A percentile compares a stretch with the other conserved stretches of the same genome.
phyloP scores from a whole-genome alignment of 2,329 filamentous ascomycete species.

The Penicillium hesseltinei region DNA sequence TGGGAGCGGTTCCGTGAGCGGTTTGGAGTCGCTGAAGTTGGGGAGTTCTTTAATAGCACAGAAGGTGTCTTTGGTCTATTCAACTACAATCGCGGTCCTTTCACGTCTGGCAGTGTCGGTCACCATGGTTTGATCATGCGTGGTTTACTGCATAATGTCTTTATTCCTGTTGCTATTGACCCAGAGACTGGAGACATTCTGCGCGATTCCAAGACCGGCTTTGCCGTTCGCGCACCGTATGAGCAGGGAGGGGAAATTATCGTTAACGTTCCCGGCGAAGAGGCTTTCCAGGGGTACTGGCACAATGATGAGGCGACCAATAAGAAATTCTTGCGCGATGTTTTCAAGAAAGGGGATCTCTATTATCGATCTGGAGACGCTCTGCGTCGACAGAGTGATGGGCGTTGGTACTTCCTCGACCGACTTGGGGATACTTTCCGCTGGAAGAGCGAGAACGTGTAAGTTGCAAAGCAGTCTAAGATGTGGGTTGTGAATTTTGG shows the following conservation, averaged over 20 bases:
- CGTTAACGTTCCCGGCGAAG: slow-evolving; percentile 58
- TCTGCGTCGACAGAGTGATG: slow-evolving; percentile 59
- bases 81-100: slow-evolving; percentile 62
- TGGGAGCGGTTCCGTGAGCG: slow-evolving; percentile 56
- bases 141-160: slow-evolving; percentile 51
- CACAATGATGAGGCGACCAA: slow-evolving; percentile 64
- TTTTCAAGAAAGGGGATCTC: slow-evolving; percentile 65
- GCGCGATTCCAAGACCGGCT: slow-evolving; percentile 66
- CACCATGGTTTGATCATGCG: slow-evolving; percentile 67
- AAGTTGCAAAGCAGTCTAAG: slow-evolving; percentile 7
- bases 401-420: slow-evolving; percentile 69
- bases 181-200: slow-evolving; percentile 65
- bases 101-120: slow-evolving; percentile 63
- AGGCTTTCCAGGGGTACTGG: slow-evolving; percentile 68
- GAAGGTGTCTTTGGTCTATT: slow-evolving; percentile 66
- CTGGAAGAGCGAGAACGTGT: slow-evolving; percentile 71
- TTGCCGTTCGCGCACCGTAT: slow-evolving; percentile 62
- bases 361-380: slow-evolving; percentile 70
- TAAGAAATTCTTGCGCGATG: slow-evolving; percentile 64
- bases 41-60: slow-evolving; percentile 76
- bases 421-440: slow-evolving; percentile 71
- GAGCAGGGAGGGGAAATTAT: slow-evolving; percentile 73
- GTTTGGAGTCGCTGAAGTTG: slow-evolving; percentile 53
- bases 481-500: background rate
- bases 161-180: slow-evolving; percentile 68